Conservation (phyloP, 2,329 filamentous ascomycete genomes). For the Trichoderma sp. region DNA sequence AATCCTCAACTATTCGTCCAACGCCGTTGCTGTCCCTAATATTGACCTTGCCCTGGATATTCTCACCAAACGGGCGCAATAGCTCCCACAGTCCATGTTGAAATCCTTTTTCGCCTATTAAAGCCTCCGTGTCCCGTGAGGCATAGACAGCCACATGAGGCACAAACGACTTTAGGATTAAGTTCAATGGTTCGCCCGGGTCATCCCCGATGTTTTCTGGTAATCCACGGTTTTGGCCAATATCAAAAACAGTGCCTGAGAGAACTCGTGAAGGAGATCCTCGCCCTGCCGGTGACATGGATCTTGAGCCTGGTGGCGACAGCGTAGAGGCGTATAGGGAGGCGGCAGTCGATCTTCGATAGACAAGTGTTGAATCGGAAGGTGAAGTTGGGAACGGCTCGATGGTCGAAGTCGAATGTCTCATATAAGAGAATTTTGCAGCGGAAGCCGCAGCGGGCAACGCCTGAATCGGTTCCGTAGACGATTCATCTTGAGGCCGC, state of each 20-base stretch:
- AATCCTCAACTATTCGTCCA: constrained; percentile 83
- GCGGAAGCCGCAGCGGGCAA: constrained; percentile 64
- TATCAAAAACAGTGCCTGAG: constrained; percentile 58
- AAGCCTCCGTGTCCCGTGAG: constrained; percentile 79
- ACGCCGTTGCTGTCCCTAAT: constrained; percentile 87
- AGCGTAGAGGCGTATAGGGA: constrained; percentile 64
- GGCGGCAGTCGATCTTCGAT: constrained; percentile 56
- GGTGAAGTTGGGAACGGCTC: constrained; percentile 46
- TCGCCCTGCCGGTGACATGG: constrained; percentile 64
- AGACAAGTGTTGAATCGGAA: constrained; percentile 54
- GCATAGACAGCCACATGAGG: constrained; percentile 85
- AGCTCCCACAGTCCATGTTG: constrained; percentile 78
- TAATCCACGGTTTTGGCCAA: constrained; percentile 44
- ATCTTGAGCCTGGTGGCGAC: constrained; percentile 65
- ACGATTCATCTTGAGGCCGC: constrained; percentile 62
- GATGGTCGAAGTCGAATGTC: constrained; percentile 55
- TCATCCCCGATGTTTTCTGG: constrained; percentile 44
- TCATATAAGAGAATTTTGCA: constrained; percentile 59
- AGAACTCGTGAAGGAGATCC: constrained; percentile 56
- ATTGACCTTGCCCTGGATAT: constrained; percentile 80
- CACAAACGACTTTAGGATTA: constrained; percentile 82
- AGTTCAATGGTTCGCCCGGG: constrained; percentile 55
- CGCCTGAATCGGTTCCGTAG: constrained; percentile 66
- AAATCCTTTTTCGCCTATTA: constrained; percentile 83
- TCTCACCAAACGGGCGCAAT: constrained; percentile 86